Evolutionary conservation across 2,329 filamentous ascomycete genomes (phyloP).

Genomic region (Teratosphaeria nubilosa): DNA sequence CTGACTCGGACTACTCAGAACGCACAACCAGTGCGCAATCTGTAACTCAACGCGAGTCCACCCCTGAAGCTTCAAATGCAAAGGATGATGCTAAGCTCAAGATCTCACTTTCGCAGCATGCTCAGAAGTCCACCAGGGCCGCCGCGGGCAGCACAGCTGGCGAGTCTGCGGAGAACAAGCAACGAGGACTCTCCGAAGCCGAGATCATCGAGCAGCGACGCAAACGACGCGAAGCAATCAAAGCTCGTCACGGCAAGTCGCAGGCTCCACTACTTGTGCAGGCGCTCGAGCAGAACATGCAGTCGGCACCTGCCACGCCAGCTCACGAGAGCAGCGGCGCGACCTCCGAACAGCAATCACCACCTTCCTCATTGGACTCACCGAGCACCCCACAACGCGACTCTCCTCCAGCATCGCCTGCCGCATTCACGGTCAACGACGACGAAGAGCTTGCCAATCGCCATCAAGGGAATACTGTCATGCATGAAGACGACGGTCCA

Average conservation of each 20-base stretch:
- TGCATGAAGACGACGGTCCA: slow-evolving; percentile 54
- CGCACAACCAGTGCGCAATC: slow-evolving; percentile 6
- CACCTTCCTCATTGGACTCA: slow-evolving; percentile 21
- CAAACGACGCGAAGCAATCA: slow-evolving; percentile 72
- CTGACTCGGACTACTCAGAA: neutral
- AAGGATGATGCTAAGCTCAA: slow-evolving; percentile 10
- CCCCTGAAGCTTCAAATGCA: slow-evolving; percentile 4
- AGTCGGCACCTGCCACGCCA: slow-evolving; percentile 27
- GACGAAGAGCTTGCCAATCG: slow-evolving; percentile 30
- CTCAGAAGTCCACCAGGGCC: neutral
- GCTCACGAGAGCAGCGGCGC: slow-evolving; percentile 16
- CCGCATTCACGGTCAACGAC: slow-evolving; percentile 31
- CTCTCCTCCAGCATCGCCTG: slow-evolving; percentile 28
- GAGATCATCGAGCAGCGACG: slow-evolving; percentile 77
- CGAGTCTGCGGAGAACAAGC: slow-evolving; percentile 8
- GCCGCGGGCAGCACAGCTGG: neutral
- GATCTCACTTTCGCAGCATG: slow-evolving; percentile 8
- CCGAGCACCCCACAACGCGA: slow-evolving; percentile 26
- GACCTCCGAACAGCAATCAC: slow-evolving; percentile 17
- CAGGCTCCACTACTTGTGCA: slow-evolving; percentile 57
- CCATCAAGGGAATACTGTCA: slow-evolving; percentile 17
- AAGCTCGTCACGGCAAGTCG: slow-evolving; percentile 61
- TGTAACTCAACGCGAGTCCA: slow-evolving; percentile 10
- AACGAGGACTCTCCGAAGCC: slow-evolving; percentile 60
- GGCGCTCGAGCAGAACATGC: slow-evolving; percentile 47